phyloP scores from a whole-genome alignment of 202 grass and related monocot species.

The Brachypodium distachyon region DNA sequence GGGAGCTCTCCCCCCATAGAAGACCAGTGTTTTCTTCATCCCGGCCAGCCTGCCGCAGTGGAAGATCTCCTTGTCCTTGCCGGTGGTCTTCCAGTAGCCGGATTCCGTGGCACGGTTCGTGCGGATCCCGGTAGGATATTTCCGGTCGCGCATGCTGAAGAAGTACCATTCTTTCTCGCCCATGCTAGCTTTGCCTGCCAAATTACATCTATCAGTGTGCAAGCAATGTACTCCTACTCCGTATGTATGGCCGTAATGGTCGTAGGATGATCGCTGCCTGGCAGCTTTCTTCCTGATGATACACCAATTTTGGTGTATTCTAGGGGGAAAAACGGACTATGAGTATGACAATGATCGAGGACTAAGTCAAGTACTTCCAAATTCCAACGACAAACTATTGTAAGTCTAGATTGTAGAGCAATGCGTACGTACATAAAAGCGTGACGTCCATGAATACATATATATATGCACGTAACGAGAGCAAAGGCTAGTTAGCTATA shows the following conservation, averaged over 20 bases:
- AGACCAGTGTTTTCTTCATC: conserved; percentile 59
- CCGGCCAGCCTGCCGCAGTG: conserved; percentile 28
- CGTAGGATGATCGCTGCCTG: too few relatives aligned
- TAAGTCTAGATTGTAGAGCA: too few relatives aligned
- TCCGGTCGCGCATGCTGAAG: conserved; percentile 54
- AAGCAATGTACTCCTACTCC: not conserved
- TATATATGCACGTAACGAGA: too few relatives aligned
- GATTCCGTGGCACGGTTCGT: conserved; percentile 54
- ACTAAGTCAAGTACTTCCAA: not conserved
- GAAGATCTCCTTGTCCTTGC: conserved; percentile 59
- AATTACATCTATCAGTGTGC: not conserved
- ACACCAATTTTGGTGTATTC: too few relatives aligned
- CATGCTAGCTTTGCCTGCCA: conserved; percentile 51
- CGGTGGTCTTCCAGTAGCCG: conserved; percentile 59
- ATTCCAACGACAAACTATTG: too few relatives aligned
- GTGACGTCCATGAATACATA: too few relatives aligned
- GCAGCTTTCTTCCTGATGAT: too few relatives aligned
- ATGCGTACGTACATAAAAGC: too few relatives aligned
- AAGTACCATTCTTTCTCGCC: conserved; percentile 61
- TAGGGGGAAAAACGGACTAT: too few relatives aligned
- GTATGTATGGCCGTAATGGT: too few relatives aligned
- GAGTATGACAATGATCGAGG: too few relatives aligned
- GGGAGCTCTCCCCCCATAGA: conserved; percentile 44
- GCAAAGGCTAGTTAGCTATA: too few relatives aligned
- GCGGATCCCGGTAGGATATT: conserved; percentile 48